phyloP scores from a whole-genome alignment of 2,329 filamentous ascomycete genomes.

The Daldinia sp. region DNA sequence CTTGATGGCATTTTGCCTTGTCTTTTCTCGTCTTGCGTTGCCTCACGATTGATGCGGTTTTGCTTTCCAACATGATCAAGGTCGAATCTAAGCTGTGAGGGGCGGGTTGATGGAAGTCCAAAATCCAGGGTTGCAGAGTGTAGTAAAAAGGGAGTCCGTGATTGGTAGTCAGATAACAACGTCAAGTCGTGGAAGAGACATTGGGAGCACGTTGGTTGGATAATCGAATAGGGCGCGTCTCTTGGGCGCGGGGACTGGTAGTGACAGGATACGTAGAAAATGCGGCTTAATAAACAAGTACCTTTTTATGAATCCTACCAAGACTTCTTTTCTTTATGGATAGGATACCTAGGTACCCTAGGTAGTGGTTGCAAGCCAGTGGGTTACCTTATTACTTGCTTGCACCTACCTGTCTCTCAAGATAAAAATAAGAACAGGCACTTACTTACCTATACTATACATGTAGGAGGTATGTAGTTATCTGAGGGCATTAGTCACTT shows the following conservation, averaged over 20 bases:
- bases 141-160: background rate
- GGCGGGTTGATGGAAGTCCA: slow-evolving; percentile 1
- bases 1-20: slow-evolving; percentile 5
- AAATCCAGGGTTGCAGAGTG: slow-evolving; percentile 1
- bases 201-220: slow-evolving; percentile 13
- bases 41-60: slow-evolving; percentile 15
- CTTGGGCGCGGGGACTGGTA: slow-evolving; percentile 6
- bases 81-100: slow-evolving; percentile 6
- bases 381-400: no score
- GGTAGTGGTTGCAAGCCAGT: no score
- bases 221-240: slow-evolving; percentile 8
- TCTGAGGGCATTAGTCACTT: no score
- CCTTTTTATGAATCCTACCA: background rate
- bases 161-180: background rate
- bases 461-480: no score
- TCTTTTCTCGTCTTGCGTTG: slow-evolving; percentile 6
- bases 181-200: slow-evolving; percentile 6
- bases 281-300: slow-evolving; percentile 24
- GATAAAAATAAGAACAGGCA: no score
- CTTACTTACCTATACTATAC: no score
- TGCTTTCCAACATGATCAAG: slow-evolving; percentile 10
- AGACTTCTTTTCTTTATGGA: background rate
- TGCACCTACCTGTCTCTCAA: no score
- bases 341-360: background rate
- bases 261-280: slow-evolving; percentile 13